A percentile compares a stretch with the other conserved stretches of the same genome.
phyloP scores from a whole-genome alignment of 805 yeast species.

The Lachancea nothofagi region DNA sequence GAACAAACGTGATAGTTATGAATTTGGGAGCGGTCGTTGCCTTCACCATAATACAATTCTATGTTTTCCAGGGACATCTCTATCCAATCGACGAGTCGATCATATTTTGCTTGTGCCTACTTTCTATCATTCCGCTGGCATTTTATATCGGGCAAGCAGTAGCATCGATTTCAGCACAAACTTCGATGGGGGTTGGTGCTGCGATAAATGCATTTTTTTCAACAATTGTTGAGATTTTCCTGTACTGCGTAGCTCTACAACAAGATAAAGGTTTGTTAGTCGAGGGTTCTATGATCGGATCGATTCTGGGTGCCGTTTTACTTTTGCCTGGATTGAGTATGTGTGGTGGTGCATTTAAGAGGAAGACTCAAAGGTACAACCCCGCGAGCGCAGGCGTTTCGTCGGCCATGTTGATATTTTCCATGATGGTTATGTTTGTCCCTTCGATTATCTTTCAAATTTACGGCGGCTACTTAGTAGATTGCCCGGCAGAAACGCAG shows the following conservation, averaged over 20 bases:
- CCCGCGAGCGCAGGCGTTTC: slow-evolving; percentile 97
- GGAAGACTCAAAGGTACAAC: slow-evolving; percentile 92
- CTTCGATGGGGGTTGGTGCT: slow-evolving; percentile 98
- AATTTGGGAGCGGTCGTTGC: slow-evolving; percentile 74
- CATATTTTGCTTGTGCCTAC: slow-evolving; percentile 68
- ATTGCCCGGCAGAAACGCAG: slow-evolving; percentile 40
- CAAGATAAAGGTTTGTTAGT: slow-evolving; percentile 85
- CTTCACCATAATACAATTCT: slow-evolving; percentile 78
- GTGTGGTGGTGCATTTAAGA: slow-evolving; percentile 93
- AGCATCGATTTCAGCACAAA: slow-evolving; percentile 97
- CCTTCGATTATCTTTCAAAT: slow-evolving; percentile 88
- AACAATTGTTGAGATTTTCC: slow-evolving; percentile 86
- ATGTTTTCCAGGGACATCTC: slow-evolving; percentile 46
- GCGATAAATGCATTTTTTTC: slow-evolving; percentile 97
- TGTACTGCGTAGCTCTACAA: slow-evolving; percentile 84
- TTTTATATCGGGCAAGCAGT: slow-evolving; percentile 98
- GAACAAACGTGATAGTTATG: slow-evolving; percentile 88
- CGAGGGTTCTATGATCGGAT: slow-evolving; percentile 94
- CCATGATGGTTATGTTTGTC: slow-evolving; percentile 84
- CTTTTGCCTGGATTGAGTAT: slow-evolving; percentile 90
- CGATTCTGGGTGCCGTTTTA: slow-evolving; percentile 86
- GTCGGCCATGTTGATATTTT: slow-evolving; percentile 89
- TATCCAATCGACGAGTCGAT: slow-evolving; percentile 43
- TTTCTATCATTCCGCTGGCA: slow-evolving; percentile 88
- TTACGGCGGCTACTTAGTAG: slow-evolving; percentile 78